Conservation (phyloP, 768 basidiomycete genomes). For the Leccinellum luteum region DNA sequence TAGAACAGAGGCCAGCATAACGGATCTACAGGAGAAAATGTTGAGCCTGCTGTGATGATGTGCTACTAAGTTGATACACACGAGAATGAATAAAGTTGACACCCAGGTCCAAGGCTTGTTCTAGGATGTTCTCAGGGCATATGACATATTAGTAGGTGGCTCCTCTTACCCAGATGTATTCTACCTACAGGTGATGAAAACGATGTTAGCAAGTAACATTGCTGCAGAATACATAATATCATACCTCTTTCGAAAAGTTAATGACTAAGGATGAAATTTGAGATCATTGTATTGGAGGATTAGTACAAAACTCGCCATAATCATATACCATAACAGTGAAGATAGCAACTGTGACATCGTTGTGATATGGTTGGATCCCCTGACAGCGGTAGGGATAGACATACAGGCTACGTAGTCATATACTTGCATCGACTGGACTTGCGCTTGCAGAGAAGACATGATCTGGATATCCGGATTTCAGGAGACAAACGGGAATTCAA, state of each 20-base stretch:
- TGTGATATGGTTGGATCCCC: too few species aligned
- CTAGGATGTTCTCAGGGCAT: not conserved
- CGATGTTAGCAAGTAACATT: not conserved
- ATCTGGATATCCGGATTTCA: not conserved
- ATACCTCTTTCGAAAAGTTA: not conserved
- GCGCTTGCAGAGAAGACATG: not conserved
- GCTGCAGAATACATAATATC: not conserved
- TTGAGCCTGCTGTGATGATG: not conserved
- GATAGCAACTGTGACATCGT: not conserved
- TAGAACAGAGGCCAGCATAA: not conserved
- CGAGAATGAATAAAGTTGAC: too few species aligned
- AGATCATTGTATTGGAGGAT: not conserved
- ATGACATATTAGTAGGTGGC: not conserved
- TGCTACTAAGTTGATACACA: too few species aligned
- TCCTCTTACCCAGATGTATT: constrained; percentile 7
- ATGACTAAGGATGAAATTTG: not conserved
- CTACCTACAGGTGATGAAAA: not conserved
- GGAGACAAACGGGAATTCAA: too few species aligned
- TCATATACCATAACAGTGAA: not conserved
- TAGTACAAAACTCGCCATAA: not conserved
- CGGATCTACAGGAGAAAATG: not conserved
- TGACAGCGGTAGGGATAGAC: too few species aligned
- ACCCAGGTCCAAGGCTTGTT: constrained; percentile 1
- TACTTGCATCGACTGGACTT: not conserved
- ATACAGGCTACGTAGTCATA: not conserved